A percentile compares a stretch with the other conserved stretches of the same genome.
These are phyloP conservation scores for Amylostereum areolatum DNA, from an alignment of 1,284 basidiomycete species.

Conservation along the genomic window DNA sequence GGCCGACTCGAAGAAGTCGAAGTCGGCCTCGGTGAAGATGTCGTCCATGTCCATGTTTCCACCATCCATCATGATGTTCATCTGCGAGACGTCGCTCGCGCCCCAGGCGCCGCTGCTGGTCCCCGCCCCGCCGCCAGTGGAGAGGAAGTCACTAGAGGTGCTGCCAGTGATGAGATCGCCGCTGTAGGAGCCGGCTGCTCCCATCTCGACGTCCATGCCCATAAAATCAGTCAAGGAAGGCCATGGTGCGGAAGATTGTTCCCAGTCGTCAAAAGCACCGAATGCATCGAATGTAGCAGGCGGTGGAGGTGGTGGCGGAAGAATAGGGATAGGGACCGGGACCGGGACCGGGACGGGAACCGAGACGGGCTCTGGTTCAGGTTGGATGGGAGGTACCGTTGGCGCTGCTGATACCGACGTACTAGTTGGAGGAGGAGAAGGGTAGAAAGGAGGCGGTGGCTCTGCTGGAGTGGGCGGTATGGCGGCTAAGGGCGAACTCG, in stretches of 20 bases:
- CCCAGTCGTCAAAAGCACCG: conserved; percentile 26
- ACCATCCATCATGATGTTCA: too few species aligned
- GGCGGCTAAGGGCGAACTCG: too few species aligned
- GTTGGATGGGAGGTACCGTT: too few species aligned
- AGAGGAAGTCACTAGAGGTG: too few species aligned
- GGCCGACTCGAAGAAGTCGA: conserved; percentile 61
- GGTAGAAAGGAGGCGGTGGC: not conserved
- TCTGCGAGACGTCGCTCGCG: conserved; percentile 25
- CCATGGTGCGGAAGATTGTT: conserved; percentile 28
- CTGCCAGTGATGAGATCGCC: conserved; percentile 19
- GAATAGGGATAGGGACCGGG: conserved; percentile 18
- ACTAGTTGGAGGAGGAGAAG: not conserved
- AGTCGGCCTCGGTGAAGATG: conserved; percentile 71
- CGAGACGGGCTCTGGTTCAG: not conserved
- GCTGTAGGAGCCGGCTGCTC: too few species aligned
- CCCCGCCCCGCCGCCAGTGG: conserved; percentile 25
- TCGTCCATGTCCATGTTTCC: conserved; percentile 44
- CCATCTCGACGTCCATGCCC: conserved; percentile 35
- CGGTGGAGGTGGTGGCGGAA: conserved; percentile 10
- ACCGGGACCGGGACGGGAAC: not conserved
- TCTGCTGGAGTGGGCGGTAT: too few species aligned
- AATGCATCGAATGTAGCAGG: conserved; percentile 30
- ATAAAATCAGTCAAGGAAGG: conserved; percentile 32
- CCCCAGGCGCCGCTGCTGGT: conserved; percentile 22
- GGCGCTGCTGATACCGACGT: too few species aligned